Conservation (phyloP, 495 filamentous ascomycete genomes). For the Corynascus novoguineensis region DNA sequence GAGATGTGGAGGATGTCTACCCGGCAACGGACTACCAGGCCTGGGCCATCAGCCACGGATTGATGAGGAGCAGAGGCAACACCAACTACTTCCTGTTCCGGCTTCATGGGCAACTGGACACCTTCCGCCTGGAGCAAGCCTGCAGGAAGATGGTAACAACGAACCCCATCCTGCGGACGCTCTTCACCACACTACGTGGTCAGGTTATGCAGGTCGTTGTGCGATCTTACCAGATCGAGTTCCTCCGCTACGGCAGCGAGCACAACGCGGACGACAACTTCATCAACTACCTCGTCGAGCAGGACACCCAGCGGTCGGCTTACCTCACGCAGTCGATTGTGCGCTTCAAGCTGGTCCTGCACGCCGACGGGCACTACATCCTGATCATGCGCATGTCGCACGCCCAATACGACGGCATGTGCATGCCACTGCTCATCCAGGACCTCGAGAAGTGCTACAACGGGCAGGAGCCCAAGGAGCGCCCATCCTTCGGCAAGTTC, state of each 20-base stretch:
- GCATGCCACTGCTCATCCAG: slow-evolving; percentile 12
- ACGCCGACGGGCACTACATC: slow-evolving; percentile 11
- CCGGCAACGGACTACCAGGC: slow-evolving; percentile 17
- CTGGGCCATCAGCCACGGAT: slow-evolving; percentile 10
- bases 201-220: slow-evolving; percentile 14
- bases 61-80: slow-evolving; percentile 12
- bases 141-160: slow-evolving; percentile 11
- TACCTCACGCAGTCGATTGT: slow-evolving; percentile 9
- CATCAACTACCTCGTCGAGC: slow-evolving; percentile 5
- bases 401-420: slow-evolving; percentile 19
- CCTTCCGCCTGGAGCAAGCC: slow-evolving; percentile 12
- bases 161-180: slow-evolving; percentile 10
- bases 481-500: slow-evolving; percentile 10
- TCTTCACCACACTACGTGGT: slow-evolving; percentile 9
- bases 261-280: slow-evolving; percentile 11
- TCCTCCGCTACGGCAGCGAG: slow-evolving; percentile 12
- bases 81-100: slow-evolving; percentile 18
- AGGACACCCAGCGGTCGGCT: slow-evolving; percentile 9
- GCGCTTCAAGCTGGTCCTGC: slow-evolving; percentile 11
- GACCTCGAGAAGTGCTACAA: slow-evolving; percentile 12
- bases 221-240: slow-evolving; percentile 7
- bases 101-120: slow-evolving; percentile 10
- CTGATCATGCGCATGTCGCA: slow-evolving; percentile 19
- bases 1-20: slow-evolving; percentile 13
- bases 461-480: not conserved